Percentiles rank a stretch among this genome's conserved stretches.
Evolutionary conservation across 75 land plant species (phyloP).

Genomic region (Cryptomeria japonica): DNA sequence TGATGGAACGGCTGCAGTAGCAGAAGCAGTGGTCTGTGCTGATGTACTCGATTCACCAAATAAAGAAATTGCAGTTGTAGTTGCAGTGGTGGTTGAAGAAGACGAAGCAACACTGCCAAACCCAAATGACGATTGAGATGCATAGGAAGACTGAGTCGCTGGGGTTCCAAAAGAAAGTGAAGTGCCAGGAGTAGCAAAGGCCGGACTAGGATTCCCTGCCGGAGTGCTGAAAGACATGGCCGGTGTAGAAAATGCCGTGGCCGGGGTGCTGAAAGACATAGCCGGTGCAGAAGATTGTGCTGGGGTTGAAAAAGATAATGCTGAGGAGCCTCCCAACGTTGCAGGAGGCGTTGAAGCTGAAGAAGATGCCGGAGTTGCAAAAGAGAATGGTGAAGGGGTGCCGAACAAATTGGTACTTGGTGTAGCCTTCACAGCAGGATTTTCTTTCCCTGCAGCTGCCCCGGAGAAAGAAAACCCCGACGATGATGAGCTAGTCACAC

Average conservation of each 20-base stretch:
- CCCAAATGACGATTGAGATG: neutral
- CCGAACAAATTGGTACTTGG: neutral
- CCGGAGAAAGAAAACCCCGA: neutral
- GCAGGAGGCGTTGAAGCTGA: conserved; percentile 16
- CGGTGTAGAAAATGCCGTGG: conserved; percentile 13
- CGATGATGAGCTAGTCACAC: neutral
- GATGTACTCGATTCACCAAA: neutral
- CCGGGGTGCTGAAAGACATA: conserved; percentile 10
- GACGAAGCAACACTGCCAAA: neutral
- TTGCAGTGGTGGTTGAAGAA: neutral
- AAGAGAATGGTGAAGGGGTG: neutral
- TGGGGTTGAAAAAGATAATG: neutral
- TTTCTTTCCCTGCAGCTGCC: too few relatives aligned
- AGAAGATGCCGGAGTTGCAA: neutral
- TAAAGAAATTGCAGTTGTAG: neutral
- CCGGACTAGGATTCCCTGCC: neutral
- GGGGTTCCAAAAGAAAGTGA: conserved; percentile 10
- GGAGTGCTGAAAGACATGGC: neutral
- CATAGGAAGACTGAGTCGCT: neutral
- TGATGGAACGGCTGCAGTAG: conserved; percentile 8
- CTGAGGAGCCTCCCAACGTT: neutral
- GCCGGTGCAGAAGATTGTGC: conserved; percentile 6
- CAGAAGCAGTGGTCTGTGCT: neutral
- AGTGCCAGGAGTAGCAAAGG: conserved; percentile 4
- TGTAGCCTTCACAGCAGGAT: neutral